Evolutionary conservation across 306 rosid genomes (phyloP), one percentile per base, ranked within the genome.

Genomic region (Gleditsia sinensis): DNA sequence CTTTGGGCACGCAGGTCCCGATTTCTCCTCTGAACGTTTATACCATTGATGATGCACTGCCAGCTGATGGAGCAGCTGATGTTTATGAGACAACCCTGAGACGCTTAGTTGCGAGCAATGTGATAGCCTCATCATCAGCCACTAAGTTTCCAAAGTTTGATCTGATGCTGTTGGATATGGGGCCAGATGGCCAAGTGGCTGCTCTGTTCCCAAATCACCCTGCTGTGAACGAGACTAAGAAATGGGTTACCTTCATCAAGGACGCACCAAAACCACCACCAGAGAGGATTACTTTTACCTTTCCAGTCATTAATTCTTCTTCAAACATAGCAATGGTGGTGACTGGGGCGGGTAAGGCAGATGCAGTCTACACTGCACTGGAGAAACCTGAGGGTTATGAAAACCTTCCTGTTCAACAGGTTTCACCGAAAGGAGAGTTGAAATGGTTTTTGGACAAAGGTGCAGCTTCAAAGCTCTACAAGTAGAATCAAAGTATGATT

Each of bases 241-340:
- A 83, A 61, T 89, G 94, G 94, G 91, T 89, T 33, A 74, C 89
- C 34, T 83, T 27, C 78, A 68, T 89, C 11, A 76, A 70, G 77
- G 88, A 89, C 67, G 87, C 94, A 11, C 94, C 91, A 14, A 89
- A 89, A 21, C 94, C 94, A 0, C 94, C 94, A 7, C 89, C 88
- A 10, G 84, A 84, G 85, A 84, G 94, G 75, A 89, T 89, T 24
- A 86, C 94, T 25, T 83, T 78, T 27, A 89, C 91, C 45, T 67
- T 78, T 14, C 94, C 94, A 0, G 94, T 89, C 43, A 86, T 89
- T 42, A 89, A 89, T 77, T 81, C 91, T 1, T 78, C 91, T 24
- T 82, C 85, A 39, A 73, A 84, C 60, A 78, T 82, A 42, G 91
- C 88, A 53, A 77, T 89, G 62, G 89, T 89, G 20, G 86, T 78